These are phyloP conservation scores for Boletus tylopilopsis DNA, from an alignment of 768 basidiomycete species.

Conservation along the genomic window DNA sequence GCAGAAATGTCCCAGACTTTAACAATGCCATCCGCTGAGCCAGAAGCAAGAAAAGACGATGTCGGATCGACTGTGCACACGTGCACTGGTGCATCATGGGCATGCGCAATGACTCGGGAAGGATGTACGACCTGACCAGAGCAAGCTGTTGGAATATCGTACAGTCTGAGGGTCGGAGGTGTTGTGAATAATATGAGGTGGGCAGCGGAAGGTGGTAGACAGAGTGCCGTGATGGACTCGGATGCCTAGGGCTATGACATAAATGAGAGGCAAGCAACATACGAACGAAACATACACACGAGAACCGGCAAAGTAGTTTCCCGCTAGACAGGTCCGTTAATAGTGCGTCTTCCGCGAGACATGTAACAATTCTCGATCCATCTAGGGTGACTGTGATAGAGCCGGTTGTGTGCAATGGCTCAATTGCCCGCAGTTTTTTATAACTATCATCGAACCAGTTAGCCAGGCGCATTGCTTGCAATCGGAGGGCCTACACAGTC, in stretches of 20 bases:
- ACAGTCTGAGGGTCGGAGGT: conserved; percentile 78
- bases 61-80: conserved; percentile 82
- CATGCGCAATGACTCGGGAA: conserved; percentile 70
- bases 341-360: conserved; percentile 81
- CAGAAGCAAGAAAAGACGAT: conserved; percentile 89
- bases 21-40: conserved; percentile 93
- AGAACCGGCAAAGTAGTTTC: conserved; percentile 71
- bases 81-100: conserved; percentile 93
- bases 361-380: conserved; percentile 77
- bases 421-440: conserved; percentile 68
- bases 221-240: conserved; percentile 78
- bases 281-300: conserved; percentile 57
- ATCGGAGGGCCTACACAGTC: conserved; percentile 26
- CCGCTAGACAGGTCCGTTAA: conserved; percentile 79
- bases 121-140: conserved; percentile 57
- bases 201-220: conserved; percentile 70
- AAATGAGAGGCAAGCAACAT: background rate
- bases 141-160: conserved; percentile 60
- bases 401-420: conserved; percentile 85
- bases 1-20: conserved; percentile 93
- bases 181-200: conserved; percentile 80
- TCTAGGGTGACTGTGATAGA: conserved; percentile 78
- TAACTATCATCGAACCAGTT: conserved; percentile 45
- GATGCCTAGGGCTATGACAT: conserved; percentile 60
- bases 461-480: conserved; percentile 1